phyloP scores from a whole-genome alignment of 257 asterid genomes.

The Schizonepeta tenuifolia region DNA sequence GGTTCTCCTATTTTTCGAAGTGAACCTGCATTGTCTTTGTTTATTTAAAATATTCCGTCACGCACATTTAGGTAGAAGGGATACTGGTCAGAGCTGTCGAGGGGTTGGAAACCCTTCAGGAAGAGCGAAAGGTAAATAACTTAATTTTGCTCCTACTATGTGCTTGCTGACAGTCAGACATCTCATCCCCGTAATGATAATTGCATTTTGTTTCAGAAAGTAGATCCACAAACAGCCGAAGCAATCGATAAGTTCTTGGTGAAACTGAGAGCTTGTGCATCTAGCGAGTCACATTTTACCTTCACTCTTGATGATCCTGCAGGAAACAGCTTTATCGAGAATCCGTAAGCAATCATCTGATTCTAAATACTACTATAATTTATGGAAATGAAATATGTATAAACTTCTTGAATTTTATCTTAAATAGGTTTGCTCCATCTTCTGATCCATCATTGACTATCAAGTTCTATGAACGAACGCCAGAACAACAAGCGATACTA shows the following conservation, averaged over 20 bases:
- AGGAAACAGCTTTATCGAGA: conserved; percentile 98
- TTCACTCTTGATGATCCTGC: conserved; percentile 92
- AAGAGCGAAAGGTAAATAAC: conserved; percentile 90
- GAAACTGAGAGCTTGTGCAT: conserved; percentile 82
- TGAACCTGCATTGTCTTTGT: background rate
- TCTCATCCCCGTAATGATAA: conserved; percentile 20
- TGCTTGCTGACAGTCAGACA: conserved; percentile 14
- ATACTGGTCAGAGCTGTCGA: conserved; percentile 78
- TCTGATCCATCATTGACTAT: conserved; percentile 77
- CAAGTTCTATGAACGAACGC: conserved; percentile 83
- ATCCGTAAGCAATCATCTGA: conserved; percentile 68
- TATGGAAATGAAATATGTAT: background rate
- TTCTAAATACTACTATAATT: conserved; percentile 3
- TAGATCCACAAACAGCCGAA: conserved; percentile 77
- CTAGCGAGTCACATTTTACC: conserved; percentile 69
- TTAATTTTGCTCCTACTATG: conserved; percentile 26
- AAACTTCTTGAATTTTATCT: conserved; percentile 6
- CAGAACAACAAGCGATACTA: conserved; percentile 78
- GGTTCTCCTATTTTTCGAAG: background rate
- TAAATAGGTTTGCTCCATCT: conserved; percentile 82
- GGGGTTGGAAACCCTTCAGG: conserved; percentile 86
- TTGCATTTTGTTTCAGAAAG: conserved; percentile 58
- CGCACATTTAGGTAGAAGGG: conserved; percentile 79
- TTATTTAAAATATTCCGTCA: conserved; percentile 17
- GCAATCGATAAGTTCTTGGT: conserved; percentile 82